Conservation (phyloP, 1,284 basidiomycete species). For the Xerocomus amazonicus region DNA sequence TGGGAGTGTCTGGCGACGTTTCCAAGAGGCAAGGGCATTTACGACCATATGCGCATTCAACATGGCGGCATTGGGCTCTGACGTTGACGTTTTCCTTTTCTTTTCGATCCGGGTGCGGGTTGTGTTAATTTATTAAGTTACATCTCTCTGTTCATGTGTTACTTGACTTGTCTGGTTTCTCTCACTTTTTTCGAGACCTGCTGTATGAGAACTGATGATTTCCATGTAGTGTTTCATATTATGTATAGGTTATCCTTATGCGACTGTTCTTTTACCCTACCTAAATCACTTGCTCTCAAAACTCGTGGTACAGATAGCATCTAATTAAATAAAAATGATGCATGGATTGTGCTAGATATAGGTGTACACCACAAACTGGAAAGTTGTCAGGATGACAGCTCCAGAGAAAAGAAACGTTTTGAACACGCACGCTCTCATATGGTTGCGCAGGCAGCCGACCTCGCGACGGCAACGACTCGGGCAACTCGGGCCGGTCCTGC, state of each 20-base stretch:
- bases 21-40: constrained; percentile 53
- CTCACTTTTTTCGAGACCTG: not conserved
- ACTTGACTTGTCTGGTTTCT: not conserved
- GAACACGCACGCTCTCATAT: constrained; percentile 51
- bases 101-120: not conserved
- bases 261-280: not conserved
- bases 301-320: constrained; percentile 13
- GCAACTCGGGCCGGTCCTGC: constrained; percentile 49
- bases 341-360: constrained; percentile 11
- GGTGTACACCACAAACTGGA: constrained; percentile 39
- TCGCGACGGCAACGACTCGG: constrained; percentile 50
- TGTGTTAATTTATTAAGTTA: constrained; percentile 1
- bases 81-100: not conserved
- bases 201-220: constrained; percentile 8
- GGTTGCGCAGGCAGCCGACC: constrained; percentile 52
- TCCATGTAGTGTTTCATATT: constrained; percentile 9
- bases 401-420: not conserved
- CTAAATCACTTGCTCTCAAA: not conserved
- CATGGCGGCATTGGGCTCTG: constrained; percentile 50
- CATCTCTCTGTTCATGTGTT: constrained; percentile 14
- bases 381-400: not conserved
- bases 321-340: constrained; percentile 19
- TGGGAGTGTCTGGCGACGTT: constrained; percentile 73
- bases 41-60: constrained; percentile 50
- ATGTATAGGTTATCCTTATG: constrained; percentile 32